These are phyloP conservation scores for Spatholobus suberectus DNA, from an alignment of 306 rosid species.

Conservation along the genomic window DNA sequence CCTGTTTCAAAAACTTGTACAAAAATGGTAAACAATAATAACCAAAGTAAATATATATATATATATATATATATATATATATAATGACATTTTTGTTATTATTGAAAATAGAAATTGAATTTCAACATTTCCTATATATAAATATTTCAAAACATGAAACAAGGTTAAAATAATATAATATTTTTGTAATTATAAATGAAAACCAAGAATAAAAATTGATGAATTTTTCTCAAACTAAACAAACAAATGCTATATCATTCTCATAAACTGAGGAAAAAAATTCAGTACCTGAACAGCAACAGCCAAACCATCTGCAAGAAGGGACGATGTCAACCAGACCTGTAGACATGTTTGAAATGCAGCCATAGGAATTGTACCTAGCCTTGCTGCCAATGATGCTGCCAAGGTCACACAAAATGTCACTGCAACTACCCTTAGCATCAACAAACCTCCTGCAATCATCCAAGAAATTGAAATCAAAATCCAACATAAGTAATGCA, in stretches of 20 bases:
- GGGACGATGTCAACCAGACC: conserved; percentile 89
- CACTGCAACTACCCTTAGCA: conserved; percentile 83
- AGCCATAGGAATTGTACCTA: conserved; percentile 85
- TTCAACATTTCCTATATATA: not conserved
- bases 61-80: too few species aligned
- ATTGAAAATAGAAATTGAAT: too few species aligned
- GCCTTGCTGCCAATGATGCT: conserved; percentile 82
- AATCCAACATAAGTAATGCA: not conserved
- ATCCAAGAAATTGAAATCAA: not conserved
- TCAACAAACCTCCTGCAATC: conserved; percentile 67
- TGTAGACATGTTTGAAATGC: conserved; percentile 90
- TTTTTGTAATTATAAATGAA: not conserved
- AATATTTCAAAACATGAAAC: not conserved
- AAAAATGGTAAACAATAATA: not conserved
- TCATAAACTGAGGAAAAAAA: too few species aligned
- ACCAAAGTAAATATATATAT: too few species aligned
- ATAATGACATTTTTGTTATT: too few species aligned
- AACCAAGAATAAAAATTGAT: not conserved
- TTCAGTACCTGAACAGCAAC: conserved; percentile 81
- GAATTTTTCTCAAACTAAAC: not conserved
- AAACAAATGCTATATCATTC: not conserved
- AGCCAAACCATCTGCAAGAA: conserved; percentile 94
- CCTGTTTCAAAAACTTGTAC: too few species aligned
- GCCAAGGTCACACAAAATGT: conserved; percentile 92
- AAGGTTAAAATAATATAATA: not conserved